Conservation (phyloP, 2,329 filamentous ascomycete species). For the Cylindrodendrum hubeiense region DNA sequence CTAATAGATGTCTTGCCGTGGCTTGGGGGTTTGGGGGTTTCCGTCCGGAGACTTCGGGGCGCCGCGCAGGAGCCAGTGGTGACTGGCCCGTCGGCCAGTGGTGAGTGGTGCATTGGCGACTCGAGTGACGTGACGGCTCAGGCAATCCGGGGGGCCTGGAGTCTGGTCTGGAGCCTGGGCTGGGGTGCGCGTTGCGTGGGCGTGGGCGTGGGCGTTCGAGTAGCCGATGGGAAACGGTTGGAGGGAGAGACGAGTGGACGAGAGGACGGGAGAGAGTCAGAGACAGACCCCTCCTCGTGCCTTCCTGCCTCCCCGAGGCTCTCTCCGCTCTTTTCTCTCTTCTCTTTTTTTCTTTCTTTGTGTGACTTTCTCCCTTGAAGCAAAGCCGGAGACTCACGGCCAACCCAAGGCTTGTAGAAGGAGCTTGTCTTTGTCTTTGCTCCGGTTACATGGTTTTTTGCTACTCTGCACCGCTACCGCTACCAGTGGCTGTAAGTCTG, state of each 20-base stretch:
- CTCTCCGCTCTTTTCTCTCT: constrained; percentile 2
- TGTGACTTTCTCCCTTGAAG: not conserved
- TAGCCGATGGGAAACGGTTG: constrained; percentile 17
- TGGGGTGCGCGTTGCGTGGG: not conserved
- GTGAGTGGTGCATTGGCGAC: constrained; percentile 12
- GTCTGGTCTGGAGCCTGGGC: constrained; percentile 1
- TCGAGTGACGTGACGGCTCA: constrained; percentile 18
- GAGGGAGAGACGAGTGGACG: not conserved
- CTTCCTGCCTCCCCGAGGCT: constrained; percentile 12
- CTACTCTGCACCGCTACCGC: not conserved
- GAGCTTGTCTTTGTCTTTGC: constrained; percentile 1
- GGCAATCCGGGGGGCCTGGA: constrained; percentile 2
- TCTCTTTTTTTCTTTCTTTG: not conserved
- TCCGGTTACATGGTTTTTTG: not conserved
- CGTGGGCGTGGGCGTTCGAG: not conserved
- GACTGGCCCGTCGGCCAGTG: constrained; percentile 2
- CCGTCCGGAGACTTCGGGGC: constrained; percentile 3
- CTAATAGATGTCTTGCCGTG: constrained; percentile 7
- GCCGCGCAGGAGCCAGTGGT: not conserved
- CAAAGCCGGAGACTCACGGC: constrained; percentile 17
- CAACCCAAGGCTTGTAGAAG: constrained; percentile 7
- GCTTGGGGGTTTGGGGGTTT: not conserved
- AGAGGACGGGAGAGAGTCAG: not conserved
- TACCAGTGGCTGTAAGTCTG: constrained; percentile 15
- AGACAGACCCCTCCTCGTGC: constrained; percentile 14